These are phyloP conservation scores for Batrachochytrium dendrobatidis DNA, from an alignment of 371 early-diverging fungal genomes.

Conservation along the genomic window DNA sequence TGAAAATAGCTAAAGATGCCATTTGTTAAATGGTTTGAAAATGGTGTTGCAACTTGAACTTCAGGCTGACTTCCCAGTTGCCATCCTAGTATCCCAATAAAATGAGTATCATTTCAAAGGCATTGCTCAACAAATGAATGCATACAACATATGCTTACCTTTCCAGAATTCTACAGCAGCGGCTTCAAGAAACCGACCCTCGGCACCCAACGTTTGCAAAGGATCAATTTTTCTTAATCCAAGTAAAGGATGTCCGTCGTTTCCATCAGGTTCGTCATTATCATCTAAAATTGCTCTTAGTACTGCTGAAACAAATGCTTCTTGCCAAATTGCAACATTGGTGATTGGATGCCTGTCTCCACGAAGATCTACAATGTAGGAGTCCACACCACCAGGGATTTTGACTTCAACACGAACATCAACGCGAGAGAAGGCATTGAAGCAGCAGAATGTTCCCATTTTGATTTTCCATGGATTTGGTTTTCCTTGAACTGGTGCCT, in stretches of 20 bases:
- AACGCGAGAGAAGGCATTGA: conserved; percentile 90
- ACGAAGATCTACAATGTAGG: conserved; percentile 72
- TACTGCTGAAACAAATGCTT: conserved; percentile 78
- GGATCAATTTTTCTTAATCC: conserved; percentile 85
- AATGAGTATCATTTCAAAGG: conserved; percentile 6
- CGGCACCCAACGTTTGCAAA: conserved; percentile 60
- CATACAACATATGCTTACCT: conserved; percentile 29
- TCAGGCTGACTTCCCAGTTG: conserved; percentile 90
- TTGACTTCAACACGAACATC: conserved; percentile 96
- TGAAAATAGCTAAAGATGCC: conserved; percentile 81
- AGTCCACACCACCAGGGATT: conserved; percentile 95
- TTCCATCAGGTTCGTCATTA: conserved; percentile 66
- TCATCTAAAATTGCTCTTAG: conserved; percentile 79
- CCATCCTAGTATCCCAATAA: conserved; percentile 56
- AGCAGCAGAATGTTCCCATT: conserved; percentile 75
- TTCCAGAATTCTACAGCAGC: conserved; percentile 76
- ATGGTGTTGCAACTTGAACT: conserved; percentile 81
- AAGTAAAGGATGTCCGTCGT: conserved; percentile 62
- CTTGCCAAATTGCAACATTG: conserved; percentile 83
- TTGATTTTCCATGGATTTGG: conserved; percentile 48
- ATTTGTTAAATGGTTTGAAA: conserved; percentile 70
- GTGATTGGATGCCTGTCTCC: conserved; percentile 49
- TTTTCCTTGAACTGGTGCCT: too few species aligned
- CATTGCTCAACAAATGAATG: background rate
- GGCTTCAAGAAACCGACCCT: conserved; percentile 76